Base-by-base conservation (phyloP, 2,329 filamentous ascomycete genomes). In the Fusarium dimerum region DNA sequence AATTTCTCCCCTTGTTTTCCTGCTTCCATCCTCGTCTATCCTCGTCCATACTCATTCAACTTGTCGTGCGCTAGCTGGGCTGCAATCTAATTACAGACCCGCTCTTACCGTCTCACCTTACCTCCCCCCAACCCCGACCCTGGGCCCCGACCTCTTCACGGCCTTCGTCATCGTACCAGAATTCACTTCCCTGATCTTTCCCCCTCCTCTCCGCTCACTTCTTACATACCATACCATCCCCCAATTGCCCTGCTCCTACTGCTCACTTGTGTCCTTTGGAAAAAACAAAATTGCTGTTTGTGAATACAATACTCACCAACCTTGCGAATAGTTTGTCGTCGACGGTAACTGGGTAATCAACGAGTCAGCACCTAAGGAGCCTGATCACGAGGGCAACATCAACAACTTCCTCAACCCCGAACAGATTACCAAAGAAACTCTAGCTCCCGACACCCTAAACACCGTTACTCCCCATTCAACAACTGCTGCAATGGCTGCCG, bases 281-380 rank as follows among this genome's bases (percentile, higher is more conserved):
- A 26, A 26, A 26, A 26, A 50, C 41, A 43, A 44, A 43, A 55
- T 34, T 40, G 39, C 16, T 54, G 6, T 6, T 42, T 15, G 4
- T 36, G 51, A 54, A 47, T 29, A 44, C 40, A 40, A 62, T 51
- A 51, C 64, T 68, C 61, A 70, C 62, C 40, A 54, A 53, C 40
- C 45, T 61, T 40, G 20, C 44, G 18, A 65, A 50, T 71, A 97
- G 93, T 99, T 96, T 73, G 89, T 99, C 65, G 93, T 97, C 62
- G 91, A 99, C 81, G 90, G 89, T 63, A 84, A 83, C 64, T 99
- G 94, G 94, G 86, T 85, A 46, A 89, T 86, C 71, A 92, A 97
- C 74, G 84, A 87, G 65, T 85, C 85, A 53, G 88, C 87, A 40
- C 89, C 89, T 54, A 87, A 88, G 74, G 92, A 97, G 76, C 84